A percentile compares a stretch with the other conserved stretches of the same genome.
Evolutionary conservation across 2,329 filamentous ascomycete genomes (phyloP).

Genomic region (Acrocalymma vagum): DNA sequence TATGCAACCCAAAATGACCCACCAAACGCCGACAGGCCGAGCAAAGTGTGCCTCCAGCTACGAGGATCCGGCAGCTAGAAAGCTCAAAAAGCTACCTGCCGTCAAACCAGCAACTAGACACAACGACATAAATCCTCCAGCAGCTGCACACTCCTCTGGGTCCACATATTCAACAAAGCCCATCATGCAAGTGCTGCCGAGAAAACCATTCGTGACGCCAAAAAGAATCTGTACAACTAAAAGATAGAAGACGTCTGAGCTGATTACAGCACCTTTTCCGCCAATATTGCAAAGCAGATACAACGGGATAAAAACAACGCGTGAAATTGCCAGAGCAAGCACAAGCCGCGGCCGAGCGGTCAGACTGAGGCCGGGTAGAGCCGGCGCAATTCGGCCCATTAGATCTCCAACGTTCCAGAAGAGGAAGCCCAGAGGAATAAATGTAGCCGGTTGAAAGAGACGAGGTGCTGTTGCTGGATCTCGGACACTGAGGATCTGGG

Average conservation of each 20-base stretch:
- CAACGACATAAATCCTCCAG: conserved; percentile 92
- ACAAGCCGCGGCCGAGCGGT: conserved; percentile 71
- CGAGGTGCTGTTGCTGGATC: conserved; percentile 56
- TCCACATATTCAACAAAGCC: conserved; percentile 83
- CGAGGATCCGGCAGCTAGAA: conserved; percentile 65
- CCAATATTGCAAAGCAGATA: conserved; percentile 91
- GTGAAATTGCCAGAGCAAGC: conserved; percentile 71
- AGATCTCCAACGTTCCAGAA: conserved; percentile 95
- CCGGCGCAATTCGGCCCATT: conserved; percentile 74
- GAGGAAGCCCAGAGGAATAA: conserved; percentile 90
- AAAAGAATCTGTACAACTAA: conserved; percentile 83
- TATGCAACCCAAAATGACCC: too few relatives aligned
- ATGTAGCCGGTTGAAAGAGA: conserved; percentile 76
- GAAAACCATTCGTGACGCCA: conserved; percentile 85
- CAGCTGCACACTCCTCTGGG: conserved; percentile 82
- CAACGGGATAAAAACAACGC: conserved; percentile 78
- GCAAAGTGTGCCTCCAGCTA: too few relatives aligned
- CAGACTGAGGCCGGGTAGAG: conserved; percentile 64
- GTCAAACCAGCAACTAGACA: conserved; percentile 87
- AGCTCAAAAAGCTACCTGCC: conserved; percentile 88
- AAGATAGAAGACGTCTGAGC: conserved; percentile 89
- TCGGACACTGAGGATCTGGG: conserved; percentile 54
- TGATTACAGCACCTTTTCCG: conserved; percentile 71
- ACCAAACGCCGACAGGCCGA: too few relatives aligned
- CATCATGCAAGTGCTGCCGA: conserved; percentile 93